These are phyloP conservation scores for Volvox reticuliferus DNA, from an alignment of 139 green algal species.

Conservation along the genomic window DNA sequence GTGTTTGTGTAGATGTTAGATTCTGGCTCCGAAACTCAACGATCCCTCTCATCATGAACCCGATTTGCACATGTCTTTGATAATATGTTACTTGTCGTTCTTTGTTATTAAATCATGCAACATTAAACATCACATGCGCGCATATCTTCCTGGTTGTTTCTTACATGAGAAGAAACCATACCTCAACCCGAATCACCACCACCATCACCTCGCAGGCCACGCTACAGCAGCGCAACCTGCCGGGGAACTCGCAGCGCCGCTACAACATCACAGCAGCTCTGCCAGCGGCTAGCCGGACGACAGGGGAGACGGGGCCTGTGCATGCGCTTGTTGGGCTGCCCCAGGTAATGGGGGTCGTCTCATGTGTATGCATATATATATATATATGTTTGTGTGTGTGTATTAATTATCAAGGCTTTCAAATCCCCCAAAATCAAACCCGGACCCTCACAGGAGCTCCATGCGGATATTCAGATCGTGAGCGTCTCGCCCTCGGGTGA, in stretches of 20 bases:
- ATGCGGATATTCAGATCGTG: slow-evolving; percentile 17
- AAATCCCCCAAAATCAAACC: too few relatives aligned
- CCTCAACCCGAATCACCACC: not conserved
- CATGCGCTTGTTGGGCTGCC: slow-evolving; percentile 38
- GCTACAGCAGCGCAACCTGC: slow-evolving; percentile 84
- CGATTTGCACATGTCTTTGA: too few relatives aligned
- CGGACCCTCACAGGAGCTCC: slow-evolving; percentile 25
- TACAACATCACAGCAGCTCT: slow-evolving; percentile 65
- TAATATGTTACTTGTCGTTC: too few relatives aligned
- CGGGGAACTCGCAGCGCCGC: slow-evolving; percentile 76
- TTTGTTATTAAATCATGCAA: too few relatives aligned
- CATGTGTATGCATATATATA: not conserved
- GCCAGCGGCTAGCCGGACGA: not conserved
- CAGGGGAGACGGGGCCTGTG: slow-evolving; percentile 22
- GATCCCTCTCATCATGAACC: too few relatives aligned
- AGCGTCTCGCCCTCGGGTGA: slow-evolving; percentile 35
- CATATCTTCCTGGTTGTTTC: too few relatives aligned
- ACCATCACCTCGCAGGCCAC: slow-evolving; percentile 33
- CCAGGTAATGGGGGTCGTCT: not conserved
- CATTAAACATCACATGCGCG: too few relatives aligned
- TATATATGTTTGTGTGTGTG: not conserved
- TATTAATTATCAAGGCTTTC: not conserved
- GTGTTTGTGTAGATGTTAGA: too few relatives aligned
- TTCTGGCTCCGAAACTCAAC: too few relatives aligned
- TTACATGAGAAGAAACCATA: not conserved